Base-by-base conservation (phyloP, 163 green algal species). In the Coccomyxa subellipsoidea region DNA sequence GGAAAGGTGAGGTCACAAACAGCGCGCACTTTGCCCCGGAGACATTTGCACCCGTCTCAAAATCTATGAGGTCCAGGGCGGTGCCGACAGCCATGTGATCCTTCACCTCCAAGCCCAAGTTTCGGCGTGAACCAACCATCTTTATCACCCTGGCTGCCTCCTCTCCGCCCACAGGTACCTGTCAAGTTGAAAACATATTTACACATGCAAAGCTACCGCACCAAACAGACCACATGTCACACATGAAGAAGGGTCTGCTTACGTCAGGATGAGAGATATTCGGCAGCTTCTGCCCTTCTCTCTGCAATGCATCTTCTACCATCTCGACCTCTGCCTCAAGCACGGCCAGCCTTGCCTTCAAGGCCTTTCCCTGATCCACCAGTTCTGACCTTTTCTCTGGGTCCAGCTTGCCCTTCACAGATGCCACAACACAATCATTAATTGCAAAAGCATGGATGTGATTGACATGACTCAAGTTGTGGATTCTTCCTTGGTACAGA, bases 211-310 rank as follows among this genome's bases (percentile, higher is more conserved):
- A n/a, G n/a, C n/a, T n/a, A n/a, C n/a, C n/a, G n/a, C n/a, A n/a
- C n/a, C n/a, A n/a, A n/a, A n/a, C n/a, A n/a, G n/a, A n/a, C n/a
- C n/a, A n/a, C n/a, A n/a, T n/a, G n/a, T n/a, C n/a, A n/a, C n/a
- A n/a, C n/a, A n/a, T n/a, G n/a, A 38, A 8, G 32, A 31, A 47
- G 15, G 2, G n/a, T 34, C 5, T 25, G 32, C 71, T 69, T 38
- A 87, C 94, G 25, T 93, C 92, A 0, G 96, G 96, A 87, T 99
- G 96, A n/a, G 95, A 97, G 35, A 95, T 34, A 89, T 99, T 99
- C 37, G 96, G 96, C 25, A 99, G 83, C 25, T 88, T 88, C 87
- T 98, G 95, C 0, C 91, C 96, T 84, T 98, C 96, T 0, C 78
- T 66, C 89, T 99, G 96, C 84, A 99, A 88, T 66, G 83, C 80